A percentile compares a stretch with the other conserved stretches of the same genome.
These are phyloP conservation scores for Tetrapisispora fleetii DNA, from an alignment of 805 yeast genomes.

Conservation along the genomic window DNA sequence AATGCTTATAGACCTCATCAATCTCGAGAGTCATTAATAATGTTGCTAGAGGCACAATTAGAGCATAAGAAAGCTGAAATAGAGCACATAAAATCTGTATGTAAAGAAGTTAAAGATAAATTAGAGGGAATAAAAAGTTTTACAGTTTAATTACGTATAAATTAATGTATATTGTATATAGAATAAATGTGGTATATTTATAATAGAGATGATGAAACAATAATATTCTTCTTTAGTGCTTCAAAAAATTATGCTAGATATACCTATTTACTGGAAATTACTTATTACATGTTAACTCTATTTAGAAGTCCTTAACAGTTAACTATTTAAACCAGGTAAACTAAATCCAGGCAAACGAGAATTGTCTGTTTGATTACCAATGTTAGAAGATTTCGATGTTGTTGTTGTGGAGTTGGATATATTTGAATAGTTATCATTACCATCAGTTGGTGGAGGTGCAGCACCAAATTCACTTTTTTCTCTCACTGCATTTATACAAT, in stretches of 20 bases:
- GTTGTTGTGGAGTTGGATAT: not conserved
- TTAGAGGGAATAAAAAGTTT: conserved; percentile 21
- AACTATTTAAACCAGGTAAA: conserved; percentile 3
- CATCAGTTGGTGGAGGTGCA: conserved; percentile 22
- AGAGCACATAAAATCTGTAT: conserved; percentile 31
- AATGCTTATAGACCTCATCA: conserved; percentile 95
- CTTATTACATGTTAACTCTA: not conserved
- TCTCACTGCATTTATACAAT: conserved; percentile 28
- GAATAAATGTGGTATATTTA: not conserved
- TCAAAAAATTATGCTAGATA: not conserved
- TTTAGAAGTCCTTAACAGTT: not conserved
- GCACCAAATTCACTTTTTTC: conserved; percentile 28
- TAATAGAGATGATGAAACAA: no score
- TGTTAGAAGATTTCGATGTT: not conserved
- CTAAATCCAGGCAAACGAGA: not conserved
- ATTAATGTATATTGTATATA: not conserved
- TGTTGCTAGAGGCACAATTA: conserved; percentile 62
- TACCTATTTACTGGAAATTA: not conserved
- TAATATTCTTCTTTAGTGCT: no score
- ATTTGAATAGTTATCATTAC: not conserved
- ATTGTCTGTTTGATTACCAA: not conserved
- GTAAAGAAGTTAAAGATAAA: conserved; percentile 33
- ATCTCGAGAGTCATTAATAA: conserved; percentile 76
- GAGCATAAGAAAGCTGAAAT: conserved; percentile 52
- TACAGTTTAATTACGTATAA: not conserved